Evolutionary conservation across 495 filamentous ascomycete species (phyloP).

Genomic region (Daldinia loculata): DNA sequence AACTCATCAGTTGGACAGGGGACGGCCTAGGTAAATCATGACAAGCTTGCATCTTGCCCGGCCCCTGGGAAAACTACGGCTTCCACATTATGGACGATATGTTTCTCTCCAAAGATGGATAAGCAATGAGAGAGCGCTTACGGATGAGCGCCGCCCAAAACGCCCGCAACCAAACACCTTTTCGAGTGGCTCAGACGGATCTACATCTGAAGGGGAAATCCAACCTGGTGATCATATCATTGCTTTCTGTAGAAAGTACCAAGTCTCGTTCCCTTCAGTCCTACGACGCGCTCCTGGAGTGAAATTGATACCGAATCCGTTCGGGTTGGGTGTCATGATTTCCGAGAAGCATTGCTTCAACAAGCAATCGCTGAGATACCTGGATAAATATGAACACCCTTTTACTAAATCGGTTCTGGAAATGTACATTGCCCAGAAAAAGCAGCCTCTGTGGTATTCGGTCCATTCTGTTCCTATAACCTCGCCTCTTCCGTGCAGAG

Average conservation of each 20-base stretch:
- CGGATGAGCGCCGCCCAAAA: neutral
- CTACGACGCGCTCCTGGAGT: slow-evolving; percentile 1
- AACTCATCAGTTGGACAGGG: slow-evolving; percentile 16
- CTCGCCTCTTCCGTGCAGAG: slow-evolving; percentile 63
- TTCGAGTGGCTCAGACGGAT: neutral
- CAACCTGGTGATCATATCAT: slow-evolving; percentile 31
- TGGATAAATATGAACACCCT: slow-evolving; percentile 47
- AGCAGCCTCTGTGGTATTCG: slow-evolving; percentile 62
- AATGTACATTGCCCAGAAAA: slow-evolving; percentile 42
- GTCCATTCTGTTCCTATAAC: slow-evolving; percentile 36
- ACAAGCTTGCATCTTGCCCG: slow-evolving; percentile 26
- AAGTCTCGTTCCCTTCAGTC: slow-evolving; percentile 20
- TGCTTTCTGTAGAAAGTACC: slow-evolving; percentile 16
- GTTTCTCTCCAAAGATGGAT: slow-evolving; percentile 14
- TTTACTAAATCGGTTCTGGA: slow-evolving; percentile 45
- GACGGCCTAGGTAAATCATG: slow-evolving; percentile 32
- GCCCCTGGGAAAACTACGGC: slow-evolving; percentile 5
- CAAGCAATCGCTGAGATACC: slow-evolving; percentile 39
- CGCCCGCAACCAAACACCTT: neutral
- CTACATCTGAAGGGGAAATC: neutral
- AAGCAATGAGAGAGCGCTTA: neutral
- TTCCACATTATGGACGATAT: neutral
- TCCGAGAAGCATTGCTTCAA: slow-evolving; percentile 40
- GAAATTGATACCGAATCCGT: slow-evolving; percentile 9
- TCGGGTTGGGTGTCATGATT: slow-evolving; percentile 4